A percentile compares a stretch with the other conserved stretches of the same genome.
These are phyloP conservation scores for Penicillium vulpinum DNA, from an alignment of 2,329 filamentous ascomycete genomes.

Conservation along the genomic window DNA sequence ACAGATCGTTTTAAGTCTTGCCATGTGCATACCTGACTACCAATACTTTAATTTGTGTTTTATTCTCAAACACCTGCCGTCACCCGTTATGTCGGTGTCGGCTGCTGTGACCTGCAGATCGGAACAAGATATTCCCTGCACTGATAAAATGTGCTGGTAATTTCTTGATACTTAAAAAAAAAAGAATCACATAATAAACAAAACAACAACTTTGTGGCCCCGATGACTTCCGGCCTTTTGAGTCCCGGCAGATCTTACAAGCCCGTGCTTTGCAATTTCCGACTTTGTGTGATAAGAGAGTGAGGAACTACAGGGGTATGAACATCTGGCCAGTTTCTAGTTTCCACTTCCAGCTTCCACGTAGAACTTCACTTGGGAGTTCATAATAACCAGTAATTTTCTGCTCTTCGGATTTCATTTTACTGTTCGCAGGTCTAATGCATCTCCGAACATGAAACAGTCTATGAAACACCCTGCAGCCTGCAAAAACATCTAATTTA, in stretches of 20 bases:
- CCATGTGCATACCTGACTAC: background rate
- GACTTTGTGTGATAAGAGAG: background rate
- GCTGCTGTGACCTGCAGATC: constrained; percentile 13
- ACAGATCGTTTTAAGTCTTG: background rate
- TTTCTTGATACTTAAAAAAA: background rate
- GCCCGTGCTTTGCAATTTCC: constrained; percentile 2
- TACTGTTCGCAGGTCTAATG: background rate
- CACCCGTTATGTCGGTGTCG: constrained; percentile 14
- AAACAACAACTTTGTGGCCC: background rate
- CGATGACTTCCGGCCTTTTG: too few species aligned
- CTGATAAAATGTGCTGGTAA: background rate
- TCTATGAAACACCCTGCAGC: constrained; percentile 3
- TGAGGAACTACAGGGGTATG: background rate
- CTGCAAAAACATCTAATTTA: background rate
- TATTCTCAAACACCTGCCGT: constrained; percentile 9
- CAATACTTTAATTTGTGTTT: constrained; percentile 1
- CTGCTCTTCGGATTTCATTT: background rate
- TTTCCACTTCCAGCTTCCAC: background rate
- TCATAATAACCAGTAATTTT: too few species aligned
- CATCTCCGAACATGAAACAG: constrained; percentile 3
- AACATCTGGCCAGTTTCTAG: too few species aligned
- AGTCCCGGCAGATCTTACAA: background rate
- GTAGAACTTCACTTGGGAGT: background rate
- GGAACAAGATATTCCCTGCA: constrained; percentile 10
- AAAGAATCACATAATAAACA: background rate